Evolutionary conservation across 2,329 filamentous ascomycete genomes (phyloP).

Genomic region (Septoria petroselini): DNA sequence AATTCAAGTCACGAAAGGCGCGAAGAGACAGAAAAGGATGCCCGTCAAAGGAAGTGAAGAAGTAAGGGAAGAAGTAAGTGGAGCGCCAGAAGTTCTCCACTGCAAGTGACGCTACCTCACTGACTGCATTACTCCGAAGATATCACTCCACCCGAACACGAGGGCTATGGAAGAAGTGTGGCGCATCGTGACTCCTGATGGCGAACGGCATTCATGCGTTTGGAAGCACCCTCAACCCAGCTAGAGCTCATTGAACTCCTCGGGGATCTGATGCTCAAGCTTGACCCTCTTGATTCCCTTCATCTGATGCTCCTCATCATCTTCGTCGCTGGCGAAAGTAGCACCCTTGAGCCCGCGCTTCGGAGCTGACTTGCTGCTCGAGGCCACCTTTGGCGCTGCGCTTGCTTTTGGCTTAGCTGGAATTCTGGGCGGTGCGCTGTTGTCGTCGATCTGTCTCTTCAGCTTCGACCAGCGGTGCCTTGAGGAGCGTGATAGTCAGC

Average conservation of each 20-base stretch:
- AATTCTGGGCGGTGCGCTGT: background rate
- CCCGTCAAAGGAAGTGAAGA: background rate
- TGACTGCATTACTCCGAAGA: too few species aligned
- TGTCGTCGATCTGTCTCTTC: constrained; percentile 2
- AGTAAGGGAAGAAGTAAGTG: background rate
- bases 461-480: constrained; percentile 4
- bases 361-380: background rate
- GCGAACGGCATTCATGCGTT: background rate
- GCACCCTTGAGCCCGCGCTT: constrained; percentile 10
- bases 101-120: too few species aligned
- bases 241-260: constrained; percentile 1
- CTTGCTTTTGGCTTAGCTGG: constrained; percentile 3
- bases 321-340: background rate
- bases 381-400: constrained; percentile 1
- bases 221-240: too few species aligned
- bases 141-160: too few species aligned
- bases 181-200: too few species aligned
- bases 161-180: too few species aligned
- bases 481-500: background rate
- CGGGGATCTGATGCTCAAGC: background rate
- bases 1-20: too few species aligned
- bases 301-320: constrained; percentile 2
- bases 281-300: constrained; percentile 3
- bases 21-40: too few species aligned
- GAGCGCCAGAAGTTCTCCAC: too few species aligned